A percentile compares a stretch with the other conserved stretches of the same genome.
Evolutionary conservation across 2,329 filamentous ascomycete species (phyloP).

Genomic region (Zelopaecilomyces penicillatus): DNA sequence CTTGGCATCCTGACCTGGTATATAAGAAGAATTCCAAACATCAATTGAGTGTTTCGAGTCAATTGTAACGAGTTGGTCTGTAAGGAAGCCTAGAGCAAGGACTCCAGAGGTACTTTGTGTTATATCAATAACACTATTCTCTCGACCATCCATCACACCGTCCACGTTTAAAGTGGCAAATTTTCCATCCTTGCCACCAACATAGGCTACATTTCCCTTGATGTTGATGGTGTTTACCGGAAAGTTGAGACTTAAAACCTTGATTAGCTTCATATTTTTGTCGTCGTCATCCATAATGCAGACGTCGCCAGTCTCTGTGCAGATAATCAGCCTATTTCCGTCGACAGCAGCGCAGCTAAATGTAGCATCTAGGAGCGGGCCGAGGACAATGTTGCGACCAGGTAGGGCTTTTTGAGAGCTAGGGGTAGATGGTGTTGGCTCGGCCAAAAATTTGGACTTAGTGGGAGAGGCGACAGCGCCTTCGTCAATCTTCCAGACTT

Average conservation of each 20-base stretch:
- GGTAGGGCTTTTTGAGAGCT: constrained; percentile 54
- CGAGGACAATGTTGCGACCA: constrained; percentile 82
- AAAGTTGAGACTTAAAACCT: constrained; percentile 60
- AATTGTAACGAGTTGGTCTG: constrained; percentile 61
- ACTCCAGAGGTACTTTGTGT: constrained; percentile 37
- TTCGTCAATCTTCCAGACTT: constrained; percentile 84
- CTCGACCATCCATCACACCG: constrained; percentile 35
- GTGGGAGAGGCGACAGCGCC: constrained; percentile 48
- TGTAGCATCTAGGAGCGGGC: constrained; percentile 69
- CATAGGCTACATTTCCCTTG: constrained; percentile 49
- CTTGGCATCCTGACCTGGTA: constrained; percentile 30
- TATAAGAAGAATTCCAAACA: constrained; percentile 45
- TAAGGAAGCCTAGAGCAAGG: constrained; percentile 61
- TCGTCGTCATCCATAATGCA: constrained; percentile 75
- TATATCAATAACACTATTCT: constrained; percentile 30
- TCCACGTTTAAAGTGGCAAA: constrained; percentile 46
- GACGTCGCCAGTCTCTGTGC: constrained; percentile 81
- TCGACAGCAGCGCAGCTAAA: constrained; percentile 76
- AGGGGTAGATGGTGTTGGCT: constrained; percentile 25
- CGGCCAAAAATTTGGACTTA: constrained; percentile 49
- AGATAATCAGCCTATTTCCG: constrained; percentile 68
- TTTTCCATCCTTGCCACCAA: constrained; percentile 60
- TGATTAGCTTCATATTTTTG: constrained; percentile 61
- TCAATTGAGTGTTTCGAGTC: constrained; percentile 70
- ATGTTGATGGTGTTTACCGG: constrained; percentile 58